phyloP scores from a whole-genome alignment of 106 monocot genomes.

The Cymbidium sinense region DNA sequence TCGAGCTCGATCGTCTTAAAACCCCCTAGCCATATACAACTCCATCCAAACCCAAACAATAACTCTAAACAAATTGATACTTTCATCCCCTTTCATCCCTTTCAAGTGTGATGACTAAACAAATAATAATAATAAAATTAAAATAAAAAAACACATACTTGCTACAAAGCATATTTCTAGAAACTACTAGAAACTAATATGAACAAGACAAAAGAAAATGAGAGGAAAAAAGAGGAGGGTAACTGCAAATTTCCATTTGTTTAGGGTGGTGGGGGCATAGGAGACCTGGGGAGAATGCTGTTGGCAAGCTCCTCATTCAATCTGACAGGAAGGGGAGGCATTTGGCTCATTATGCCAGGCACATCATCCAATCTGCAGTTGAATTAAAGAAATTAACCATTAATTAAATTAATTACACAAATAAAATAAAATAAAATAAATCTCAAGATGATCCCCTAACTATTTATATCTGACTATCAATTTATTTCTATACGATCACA shows the following conservation, averaged over 20 bases:
- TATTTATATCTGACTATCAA: too few relatives aligned
- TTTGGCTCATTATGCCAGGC: constrained; percentile 84
- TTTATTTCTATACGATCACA: too few relatives aligned
- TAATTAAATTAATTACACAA: too few relatives aligned
- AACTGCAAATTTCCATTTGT: not conserved
- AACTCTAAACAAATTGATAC: not conserved
- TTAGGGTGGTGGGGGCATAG: constrained; percentile 30
- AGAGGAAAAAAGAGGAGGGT: not conserved
- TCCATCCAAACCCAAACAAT: not conserved
- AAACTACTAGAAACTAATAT: constrained; percentile 9
- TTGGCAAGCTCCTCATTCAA: constrained; percentile 83
- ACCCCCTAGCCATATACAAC: not conserved
- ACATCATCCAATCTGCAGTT: constrained; percentile 55
- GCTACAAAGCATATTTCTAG: not conserved
- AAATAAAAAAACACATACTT: not conserved
- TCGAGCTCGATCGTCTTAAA: not conserved
- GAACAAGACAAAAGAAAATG: not conserved
- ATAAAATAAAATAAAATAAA: too few relatives aligned
- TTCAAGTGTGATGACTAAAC: constrained; percentile 1
- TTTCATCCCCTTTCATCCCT: not conserved
- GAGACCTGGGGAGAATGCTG: constrained; percentile 48
- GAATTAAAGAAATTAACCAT: not conserved
- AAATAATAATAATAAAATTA: too few relatives aligned
- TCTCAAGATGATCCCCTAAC: too few relatives aligned
- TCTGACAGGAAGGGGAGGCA: constrained; percentile 87